Evolutionary conservation across 2,329 filamentous ascomycete species (phyloP).

Genomic region (Aspergillus sp.): DNA sequence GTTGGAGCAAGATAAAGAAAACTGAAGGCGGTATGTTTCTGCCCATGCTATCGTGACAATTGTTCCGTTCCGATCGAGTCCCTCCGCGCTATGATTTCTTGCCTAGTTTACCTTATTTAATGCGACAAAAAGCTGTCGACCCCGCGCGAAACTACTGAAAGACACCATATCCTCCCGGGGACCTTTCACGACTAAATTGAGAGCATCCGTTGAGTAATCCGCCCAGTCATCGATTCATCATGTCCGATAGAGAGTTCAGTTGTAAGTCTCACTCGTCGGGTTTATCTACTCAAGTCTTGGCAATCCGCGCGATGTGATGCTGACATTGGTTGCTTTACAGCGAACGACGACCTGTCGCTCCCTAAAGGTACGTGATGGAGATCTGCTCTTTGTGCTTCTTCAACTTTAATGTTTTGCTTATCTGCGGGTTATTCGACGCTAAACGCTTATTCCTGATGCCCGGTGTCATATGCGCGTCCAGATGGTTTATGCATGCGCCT

Average conservation of each 20-base stretch:
- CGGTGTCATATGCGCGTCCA: no score
- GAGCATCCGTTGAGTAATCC: no score
- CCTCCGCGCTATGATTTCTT: not conserved
- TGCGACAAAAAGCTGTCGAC: no score
- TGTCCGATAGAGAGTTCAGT: slow-evolving; percentile 54
- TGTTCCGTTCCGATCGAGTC: slow-evolving; percentile 1
- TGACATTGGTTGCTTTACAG: slow-evolving; percentile 28
- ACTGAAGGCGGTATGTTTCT: slow-evolving; percentile 21
- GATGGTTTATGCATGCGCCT: no score
- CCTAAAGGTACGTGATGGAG: slow-evolving; percentile 46
- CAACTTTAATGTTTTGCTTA: not conserved
- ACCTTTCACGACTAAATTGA: no score
- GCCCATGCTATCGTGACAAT: slow-evolving; percentile 10
- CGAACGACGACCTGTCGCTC: slow-evolving; percentile 56
- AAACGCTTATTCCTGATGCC: no score
- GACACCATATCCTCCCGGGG: no score
- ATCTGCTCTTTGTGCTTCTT: not conserved
- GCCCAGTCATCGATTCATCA: slow-evolving; percentile 17
- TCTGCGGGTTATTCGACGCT: no score
- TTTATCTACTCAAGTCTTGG: slow-evolving; percentile 6
- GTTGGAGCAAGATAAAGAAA: slow-evolving; percentile 13
- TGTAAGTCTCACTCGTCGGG: slow-evolving; percentile 28
- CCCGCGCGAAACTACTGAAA: no score
- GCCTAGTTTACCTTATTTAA: no score
- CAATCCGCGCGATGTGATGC: slow-evolving; percentile 8